These are phyloP conservation scores for Fraxinus velutina DNA, from an alignment of 305 asterid species.

Conservation along the genomic window DNA sequence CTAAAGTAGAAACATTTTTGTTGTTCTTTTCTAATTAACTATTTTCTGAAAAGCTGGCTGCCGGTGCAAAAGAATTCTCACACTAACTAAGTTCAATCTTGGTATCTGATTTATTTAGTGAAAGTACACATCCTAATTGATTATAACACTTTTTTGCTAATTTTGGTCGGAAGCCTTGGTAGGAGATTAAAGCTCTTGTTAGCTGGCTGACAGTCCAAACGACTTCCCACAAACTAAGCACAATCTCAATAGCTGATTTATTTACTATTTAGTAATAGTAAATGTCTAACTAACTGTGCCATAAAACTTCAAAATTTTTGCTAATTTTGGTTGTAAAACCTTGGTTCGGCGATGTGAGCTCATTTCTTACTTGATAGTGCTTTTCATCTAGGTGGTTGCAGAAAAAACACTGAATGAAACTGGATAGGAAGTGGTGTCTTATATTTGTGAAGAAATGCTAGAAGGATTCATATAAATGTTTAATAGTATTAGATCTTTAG, in stretches of 20 bases:
- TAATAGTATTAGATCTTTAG: neutral
- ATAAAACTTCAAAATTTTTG: neutral
- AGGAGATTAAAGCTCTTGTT: neutral
- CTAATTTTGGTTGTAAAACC: neutral
- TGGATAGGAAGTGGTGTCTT: neutral
- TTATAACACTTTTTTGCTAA: neutral
- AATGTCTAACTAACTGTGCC: neutral
- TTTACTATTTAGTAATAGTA: neutral
- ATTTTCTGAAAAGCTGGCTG: neutral
- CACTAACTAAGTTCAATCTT: neutral
- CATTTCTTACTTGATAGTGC: neutral
- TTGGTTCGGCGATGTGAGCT: neutral
- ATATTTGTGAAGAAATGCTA: neutral
- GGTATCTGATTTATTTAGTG: neutral
- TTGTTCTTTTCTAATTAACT: neutral
- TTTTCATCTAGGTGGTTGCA: neutral
- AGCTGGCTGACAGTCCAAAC: neutral
- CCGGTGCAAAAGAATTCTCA: neutral
- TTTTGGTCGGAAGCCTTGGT: neutral
- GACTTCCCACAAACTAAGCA: neutral
- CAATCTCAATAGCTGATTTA: neutral
- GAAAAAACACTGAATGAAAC: neutral
- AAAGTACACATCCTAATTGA: neutral
- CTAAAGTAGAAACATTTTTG: slow-evolving; percentile 9
- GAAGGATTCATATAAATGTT: neutral